Evolutionary conservation across 192 early-diverging fungal genomes (phyloP), one percentile per base, ranked within the genome.

Genomic region (Radiomyces spectabilis): DNA sequence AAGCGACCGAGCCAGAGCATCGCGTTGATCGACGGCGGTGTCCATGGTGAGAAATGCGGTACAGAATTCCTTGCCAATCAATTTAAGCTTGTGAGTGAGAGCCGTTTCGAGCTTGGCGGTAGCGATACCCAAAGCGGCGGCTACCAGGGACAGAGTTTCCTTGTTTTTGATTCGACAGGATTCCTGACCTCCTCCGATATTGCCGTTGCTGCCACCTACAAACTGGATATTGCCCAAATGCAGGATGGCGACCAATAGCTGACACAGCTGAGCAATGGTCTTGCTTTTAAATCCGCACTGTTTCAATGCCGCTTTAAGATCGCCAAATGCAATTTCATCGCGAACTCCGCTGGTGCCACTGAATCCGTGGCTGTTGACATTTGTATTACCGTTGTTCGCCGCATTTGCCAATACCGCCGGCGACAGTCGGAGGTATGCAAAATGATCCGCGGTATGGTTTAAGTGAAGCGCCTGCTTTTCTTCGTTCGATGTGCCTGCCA

Each of bases 181-280:
- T 31, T 88, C 87, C 51, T 85, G 69, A 6, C 74, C 78, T 12
- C 61, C 52, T 61, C 77, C 77, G 35, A 67, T 69, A 44, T 39
- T 16, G 7, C 42, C 33, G 10, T 51, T 51, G 53, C 51, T 61
- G 8, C 69, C 70, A 48, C 84, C 87, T 2, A 74, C 50, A 58
- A 98, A 98, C 49, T 82, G 74, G n/a, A 94, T 65, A 47, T 94
- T 93, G 27, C 93, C 93, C 21, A 98, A 66, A 52, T 95, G 92
- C 59, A 98, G 66, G 34, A 97, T 87, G 0, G 90, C 96, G 0
- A 91, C 85, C 29, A 99, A 61, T 1, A 89, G 59, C 49, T 90
- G 85, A 66, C 88, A 95, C 27, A 98, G 76, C 31, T 86, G 83
- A 31, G 74, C 69, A 37, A 92, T 86, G 43, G 81, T 76, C 37